Base-by-base conservation (phyloP, 768 basidiomycete species). In the Boletus sp. region DNA sequence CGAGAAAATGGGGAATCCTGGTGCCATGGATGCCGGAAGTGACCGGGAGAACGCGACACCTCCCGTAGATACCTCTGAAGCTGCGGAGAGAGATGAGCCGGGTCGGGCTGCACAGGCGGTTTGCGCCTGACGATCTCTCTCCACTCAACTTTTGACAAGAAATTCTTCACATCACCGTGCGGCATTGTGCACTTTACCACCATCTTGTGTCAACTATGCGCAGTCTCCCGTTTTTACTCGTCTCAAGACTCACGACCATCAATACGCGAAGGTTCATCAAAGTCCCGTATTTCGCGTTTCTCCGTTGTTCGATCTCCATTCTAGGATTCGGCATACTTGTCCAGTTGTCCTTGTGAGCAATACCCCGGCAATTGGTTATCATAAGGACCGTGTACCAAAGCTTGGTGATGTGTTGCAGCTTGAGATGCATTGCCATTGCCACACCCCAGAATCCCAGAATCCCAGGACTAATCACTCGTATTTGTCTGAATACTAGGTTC, bases 1-100 rank as follows among this genome's bases (percentile, higher is more conserved):
- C 37, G 78, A 78, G 52, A 80, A 75, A 58, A 67, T 85, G 47
- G 43, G 70, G 58, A 57, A 57, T 23, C 38, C 23, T 4, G 53
- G 38, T 41, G 32, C 39, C 23, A 7, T 53, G 21, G 33, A 11
- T 23, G 30, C n/a, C 21, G 51, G 46, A 15, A 25, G 38, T 21
- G 50, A 39, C 25, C 19, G 21, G 47, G 57, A 21, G 6, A 17
- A 34, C 14, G 35, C 33, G 1, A 52, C 54, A 21, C 27, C 53
- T 30, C 39, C 57, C 1, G 50, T 45, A 14, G 46, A 60, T 6
- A 48, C 59, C n/a, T 35, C 58, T 11, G 51, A 50, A 9, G 23
- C 48, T 40, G 54, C 41, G 7, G 60, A 51, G 43, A 55, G 57
- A 50, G 39, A 60, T 11, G 64, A 62, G n/a, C 45, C 68, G n/a